Conservation (phyloP, 306 rosid genomes). For the Prunus fruticosa region DNA sequence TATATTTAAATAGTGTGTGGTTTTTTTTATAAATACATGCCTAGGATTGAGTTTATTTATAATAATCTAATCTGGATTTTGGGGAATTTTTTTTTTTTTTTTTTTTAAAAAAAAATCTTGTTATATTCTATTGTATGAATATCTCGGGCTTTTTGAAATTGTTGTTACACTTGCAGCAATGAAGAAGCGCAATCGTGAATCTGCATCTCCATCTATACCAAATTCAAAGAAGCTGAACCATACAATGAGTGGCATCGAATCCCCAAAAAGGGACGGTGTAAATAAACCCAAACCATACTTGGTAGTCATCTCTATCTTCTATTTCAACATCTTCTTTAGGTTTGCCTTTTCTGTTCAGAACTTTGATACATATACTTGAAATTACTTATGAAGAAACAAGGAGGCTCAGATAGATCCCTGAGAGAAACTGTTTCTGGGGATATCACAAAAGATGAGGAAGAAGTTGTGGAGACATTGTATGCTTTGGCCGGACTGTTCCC, state of each 20-base stretch:
- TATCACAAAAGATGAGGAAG: slow-evolving; percentile 88
- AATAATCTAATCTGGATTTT: no score
- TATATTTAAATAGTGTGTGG: no score
- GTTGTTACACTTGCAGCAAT: slow-evolving; percentile 37
- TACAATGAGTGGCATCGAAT: slow-evolving; percentile 37
- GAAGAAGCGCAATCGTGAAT: slow-evolving; percentile 71
- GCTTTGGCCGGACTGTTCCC: slow-evolving; percentile 83
- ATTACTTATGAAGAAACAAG: slow-evolving; percentile 51
- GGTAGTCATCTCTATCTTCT: slow-evolving; percentile 27
- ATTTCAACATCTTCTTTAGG: slow-evolving; percentile 14
- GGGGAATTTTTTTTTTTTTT: background rate
- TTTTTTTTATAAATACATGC: no score
- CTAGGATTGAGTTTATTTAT: no score
- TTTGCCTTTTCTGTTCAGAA: slow-evolving; percentile 16
- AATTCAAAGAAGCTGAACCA: slow-evolving; percentile 54
- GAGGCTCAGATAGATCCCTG: slow-evolving; percentile 27
- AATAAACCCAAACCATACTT: slow-evolving; percentile 46
- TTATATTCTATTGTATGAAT: background rate
- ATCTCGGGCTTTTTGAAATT: background rate
- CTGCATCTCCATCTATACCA: slow-evolving; percentile 33
- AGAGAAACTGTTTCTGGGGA: slow-evolving; percentile 33
- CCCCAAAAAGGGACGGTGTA: slow-evolving; percentile 30
- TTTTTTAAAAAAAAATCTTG: background rate
- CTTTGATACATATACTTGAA: slow-evolving; percentile 19
- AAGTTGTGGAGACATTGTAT: slow-evolving; percentile 75